Evolutionary conservation across 768 basidiomycete genomes (phyloP).

Genomic region (Pulveroboletus sp.): DNA sequence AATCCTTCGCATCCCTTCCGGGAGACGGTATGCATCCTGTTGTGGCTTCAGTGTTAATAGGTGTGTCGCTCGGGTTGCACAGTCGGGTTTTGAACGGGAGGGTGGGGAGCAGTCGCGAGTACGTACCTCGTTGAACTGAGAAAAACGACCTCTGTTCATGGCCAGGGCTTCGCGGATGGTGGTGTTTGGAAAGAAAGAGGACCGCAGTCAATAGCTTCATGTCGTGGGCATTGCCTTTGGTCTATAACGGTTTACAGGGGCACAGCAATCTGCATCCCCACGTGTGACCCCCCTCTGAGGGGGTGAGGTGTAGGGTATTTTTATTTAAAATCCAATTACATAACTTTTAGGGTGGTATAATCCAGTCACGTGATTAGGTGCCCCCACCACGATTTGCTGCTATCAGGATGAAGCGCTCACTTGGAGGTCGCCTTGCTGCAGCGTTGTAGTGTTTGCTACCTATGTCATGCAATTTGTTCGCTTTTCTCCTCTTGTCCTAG

Average conservation of each 20-base stretch:
- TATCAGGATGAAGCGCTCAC: no score
- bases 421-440: no score
- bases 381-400: no score
- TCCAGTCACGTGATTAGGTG: no score
- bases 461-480: no score
- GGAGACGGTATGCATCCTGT: constrained; percentile 34
- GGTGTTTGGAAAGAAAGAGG: constrained; percentile 3
- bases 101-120: not conserved
- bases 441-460: no score
- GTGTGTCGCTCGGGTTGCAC: not conserved
- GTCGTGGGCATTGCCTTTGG: not conserved
- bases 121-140: constrained; percentile 25
- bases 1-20: constrained; percentile 44
- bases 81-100: not conserved
- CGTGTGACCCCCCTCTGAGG: not conserved
- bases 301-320: not conserved
- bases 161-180: constrained; percentile 3
- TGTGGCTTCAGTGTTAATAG: constrained; percentile 1
- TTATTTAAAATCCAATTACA: no score
- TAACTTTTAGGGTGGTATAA: no score
- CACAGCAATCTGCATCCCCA: not conserved
- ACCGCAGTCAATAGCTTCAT: not conserved
- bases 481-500: no score
- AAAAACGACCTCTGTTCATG: constrained; percentile 12
- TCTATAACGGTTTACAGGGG: not conserved